Evolutionary conservation across 768 basidiomycete species (phyloP).

Genomic region (Hericium alpestre): DNA sequence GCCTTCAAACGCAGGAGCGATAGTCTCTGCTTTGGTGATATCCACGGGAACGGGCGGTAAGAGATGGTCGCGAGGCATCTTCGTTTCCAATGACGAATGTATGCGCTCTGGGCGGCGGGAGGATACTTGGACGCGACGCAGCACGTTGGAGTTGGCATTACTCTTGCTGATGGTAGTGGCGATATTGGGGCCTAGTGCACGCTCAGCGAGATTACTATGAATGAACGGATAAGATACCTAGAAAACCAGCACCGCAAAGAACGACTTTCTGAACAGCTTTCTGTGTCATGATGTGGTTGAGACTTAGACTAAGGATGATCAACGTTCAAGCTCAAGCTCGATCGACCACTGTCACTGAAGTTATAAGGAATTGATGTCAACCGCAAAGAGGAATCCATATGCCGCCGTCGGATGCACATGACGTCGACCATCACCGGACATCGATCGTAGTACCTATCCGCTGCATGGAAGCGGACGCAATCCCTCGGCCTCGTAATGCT

Average conservation of each 20-base stretch:
- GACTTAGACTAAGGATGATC: too few relatives aligned
- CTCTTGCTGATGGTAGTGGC: conserved; percentile 36
- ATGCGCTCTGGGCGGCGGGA: conserved; percentile 45
- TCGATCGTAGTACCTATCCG: too few relatives aligned
- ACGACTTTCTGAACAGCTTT: conserved; percentile 23
- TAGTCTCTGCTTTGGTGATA: conserved; percentile 40
- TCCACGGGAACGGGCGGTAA: conserved; percentile 39
- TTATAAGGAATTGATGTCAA: too few relatives aligned
- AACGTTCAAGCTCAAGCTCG: too few relatives aligned
- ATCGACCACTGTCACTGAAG: too few relatives aligned
- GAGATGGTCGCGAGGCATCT: conserved; percentile 23
- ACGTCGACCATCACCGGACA: too few relatives aligned
- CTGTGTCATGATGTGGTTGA: too few relatives aligned
- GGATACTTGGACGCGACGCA: conserved; percentile 42
- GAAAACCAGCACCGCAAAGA: conserved; percentile 37
- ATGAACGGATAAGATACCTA: conserved; percentile 32
- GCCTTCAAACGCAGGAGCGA: conserved; percentile 38
- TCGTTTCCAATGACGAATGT: conserved; percentile 22
- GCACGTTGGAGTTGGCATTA: conserved; percentile 16
- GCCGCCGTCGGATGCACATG: too few relatives aligned
- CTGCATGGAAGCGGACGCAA: too few relatives aligned
- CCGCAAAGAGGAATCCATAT: too few relatives aligned
- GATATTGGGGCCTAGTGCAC: conserved; percentile 43
- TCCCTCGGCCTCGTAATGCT: too few relatives aligned
- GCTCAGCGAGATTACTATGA: neutral